These are phyloP conservation scores for Tylopilus subfusipes DNA, from an alignment of 768 basidiomycete genomes.

Conservation along the genomic window DNA sequence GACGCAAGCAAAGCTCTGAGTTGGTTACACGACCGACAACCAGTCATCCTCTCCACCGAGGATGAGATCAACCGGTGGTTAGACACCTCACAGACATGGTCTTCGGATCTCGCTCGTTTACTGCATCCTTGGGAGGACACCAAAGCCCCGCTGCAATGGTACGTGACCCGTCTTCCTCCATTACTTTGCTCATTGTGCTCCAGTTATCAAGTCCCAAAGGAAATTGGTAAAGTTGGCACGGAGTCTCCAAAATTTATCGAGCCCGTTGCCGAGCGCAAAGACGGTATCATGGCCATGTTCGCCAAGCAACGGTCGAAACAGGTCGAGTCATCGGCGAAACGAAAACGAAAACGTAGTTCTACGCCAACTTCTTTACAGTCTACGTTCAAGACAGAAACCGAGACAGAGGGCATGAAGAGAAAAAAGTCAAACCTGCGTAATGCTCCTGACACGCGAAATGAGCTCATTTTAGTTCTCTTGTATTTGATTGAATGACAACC, in stretches of 20 bases:
- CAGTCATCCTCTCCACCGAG: constrained; percentile 67
- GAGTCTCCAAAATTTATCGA: constrained; percentile 82
- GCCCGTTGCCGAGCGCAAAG: constrained; percentile 73
- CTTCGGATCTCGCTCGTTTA: constrained; percentile 51
- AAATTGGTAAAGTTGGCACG: constrained; percentile 86
- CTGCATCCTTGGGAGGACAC: constrained; percentile 57
- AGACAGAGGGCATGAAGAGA: constrained; percentile 17
- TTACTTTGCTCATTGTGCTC: neutral
- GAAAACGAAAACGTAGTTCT: constrained; percentile 31
- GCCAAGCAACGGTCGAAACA: constrained; percentile 49
- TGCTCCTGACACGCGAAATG: too few species aligned
- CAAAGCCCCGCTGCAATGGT: constrained; percentile 64
- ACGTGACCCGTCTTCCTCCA: constrained; percentile 17
- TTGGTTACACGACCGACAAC: constrained; percentile 92
- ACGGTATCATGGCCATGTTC: constrained; percentile 85
- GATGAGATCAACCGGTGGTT: constrained; percentile 73
- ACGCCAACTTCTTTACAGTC: constrained; percentile 9
- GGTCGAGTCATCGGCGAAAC: constrained; percentile 19
- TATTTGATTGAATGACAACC: neutral
- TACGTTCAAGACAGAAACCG: neutral
- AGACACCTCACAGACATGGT: constrained; percentile 71
- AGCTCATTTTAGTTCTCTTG: neutral
- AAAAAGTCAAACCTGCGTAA: constrained; percentile 18
- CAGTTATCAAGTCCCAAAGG: constrained; percentile 85
- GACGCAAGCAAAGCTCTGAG: constrained; percentile 60